Percentiles rank a stretch among this genome's conserved stretches.
These are phyloP conservation scores for Glycyrrhiza uralensis DNA, from an alignment of 306 rosid genomes.

Conservation along the genomic window DNA sequence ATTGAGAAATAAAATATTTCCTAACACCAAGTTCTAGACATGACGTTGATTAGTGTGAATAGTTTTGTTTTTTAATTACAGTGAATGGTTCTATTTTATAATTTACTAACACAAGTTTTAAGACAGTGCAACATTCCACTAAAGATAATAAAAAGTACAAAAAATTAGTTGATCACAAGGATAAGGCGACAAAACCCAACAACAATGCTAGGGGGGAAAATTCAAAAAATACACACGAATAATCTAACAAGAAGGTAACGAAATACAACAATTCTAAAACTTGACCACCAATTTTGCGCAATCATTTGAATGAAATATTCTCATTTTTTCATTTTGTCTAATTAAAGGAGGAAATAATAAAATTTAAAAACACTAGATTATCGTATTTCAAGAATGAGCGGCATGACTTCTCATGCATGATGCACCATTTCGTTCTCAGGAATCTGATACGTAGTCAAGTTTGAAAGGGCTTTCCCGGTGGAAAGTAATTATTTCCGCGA, in stretches of 20 bases:
- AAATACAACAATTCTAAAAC: background rate
- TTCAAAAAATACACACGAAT: background rate
- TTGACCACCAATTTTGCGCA: background rate
- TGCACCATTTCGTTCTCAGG: background rate
- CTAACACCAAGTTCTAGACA: too few relatives aligned
- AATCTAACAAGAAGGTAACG: background rate
- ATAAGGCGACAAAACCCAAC: background rate
- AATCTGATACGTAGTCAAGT: background rate
- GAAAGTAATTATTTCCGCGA: background rate
- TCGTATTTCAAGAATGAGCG: background rate
- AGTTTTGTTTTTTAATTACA: too few relatives aligned
- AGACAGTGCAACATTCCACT: background rate
- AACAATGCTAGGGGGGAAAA: background rate
- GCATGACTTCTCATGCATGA: background rate
- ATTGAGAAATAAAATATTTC: too few relatives aligned
- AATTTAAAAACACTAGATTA: background rate
- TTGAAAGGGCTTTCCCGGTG: background rate
- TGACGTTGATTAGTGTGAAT: too few relatives aligned
- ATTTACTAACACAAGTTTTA: background rate
- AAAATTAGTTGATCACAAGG: background rate
- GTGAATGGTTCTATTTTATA: too few relatives aligned
- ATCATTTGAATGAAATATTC: background rate
- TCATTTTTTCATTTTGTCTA: too few relatives aligned
- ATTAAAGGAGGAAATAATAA: background rate
- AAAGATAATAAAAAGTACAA: background rate